phyloP scores from a whole-genome alignment of 1,284 basidiomycete species.

The Cryptococcus floricola region DNA sequence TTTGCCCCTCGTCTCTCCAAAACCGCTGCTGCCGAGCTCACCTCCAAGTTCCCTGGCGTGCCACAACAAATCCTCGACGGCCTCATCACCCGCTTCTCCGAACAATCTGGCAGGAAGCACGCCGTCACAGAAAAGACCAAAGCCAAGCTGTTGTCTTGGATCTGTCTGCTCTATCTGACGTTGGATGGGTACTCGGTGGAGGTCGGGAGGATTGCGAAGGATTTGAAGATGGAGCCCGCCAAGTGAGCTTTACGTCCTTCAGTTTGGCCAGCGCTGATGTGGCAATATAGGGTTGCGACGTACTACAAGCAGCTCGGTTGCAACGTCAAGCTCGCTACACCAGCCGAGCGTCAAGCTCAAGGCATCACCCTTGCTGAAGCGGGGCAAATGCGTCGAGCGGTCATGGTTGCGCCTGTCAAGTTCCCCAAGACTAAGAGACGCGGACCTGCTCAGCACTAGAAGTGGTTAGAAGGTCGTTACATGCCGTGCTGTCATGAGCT shows the following conservation, averaged over 20 bases:
- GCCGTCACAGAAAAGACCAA: constrained; percentile 66
- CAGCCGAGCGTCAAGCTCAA: constrained; percentile 62
- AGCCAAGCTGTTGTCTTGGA: constrained; percentile 67
- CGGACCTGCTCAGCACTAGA: constrained; percentile 43
- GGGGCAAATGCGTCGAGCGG: constrained; percentile 59
- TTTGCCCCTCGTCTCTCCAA: constrained; percentile 36
- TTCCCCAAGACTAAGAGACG: constrained; percentile 24
- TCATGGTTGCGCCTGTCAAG: constrained; percentile 60
- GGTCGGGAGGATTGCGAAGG: constrained; percentile 62
- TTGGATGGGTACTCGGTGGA: constrained; percentile 73
- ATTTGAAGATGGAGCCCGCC: constrained; percentile 61
- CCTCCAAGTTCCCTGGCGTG: constrained; percentile 58
- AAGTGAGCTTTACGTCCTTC: constrained; percentile 55
- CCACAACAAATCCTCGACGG: constrained; percentile 68
- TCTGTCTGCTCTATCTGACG: constrained; percentile 73
- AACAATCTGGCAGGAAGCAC: constrained; percentile 59
- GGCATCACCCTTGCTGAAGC: constrained; percentile 59
- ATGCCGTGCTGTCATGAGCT: neutral
- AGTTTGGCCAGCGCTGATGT: neutral
- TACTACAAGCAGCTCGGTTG: constrained; percentile 59
- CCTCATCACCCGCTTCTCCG: constrained; percentile 73
- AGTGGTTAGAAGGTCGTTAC: neutral
- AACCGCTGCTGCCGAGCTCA: constrained; percentile 42
- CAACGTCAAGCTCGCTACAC: constrained; percentile 59
- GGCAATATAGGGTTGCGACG: constrained; percentile 37